Evolutionary conservation across 2,329 filamentous ascomycete species (phyloP).

Genomic region (Hypoxylon sp.): DNA sequence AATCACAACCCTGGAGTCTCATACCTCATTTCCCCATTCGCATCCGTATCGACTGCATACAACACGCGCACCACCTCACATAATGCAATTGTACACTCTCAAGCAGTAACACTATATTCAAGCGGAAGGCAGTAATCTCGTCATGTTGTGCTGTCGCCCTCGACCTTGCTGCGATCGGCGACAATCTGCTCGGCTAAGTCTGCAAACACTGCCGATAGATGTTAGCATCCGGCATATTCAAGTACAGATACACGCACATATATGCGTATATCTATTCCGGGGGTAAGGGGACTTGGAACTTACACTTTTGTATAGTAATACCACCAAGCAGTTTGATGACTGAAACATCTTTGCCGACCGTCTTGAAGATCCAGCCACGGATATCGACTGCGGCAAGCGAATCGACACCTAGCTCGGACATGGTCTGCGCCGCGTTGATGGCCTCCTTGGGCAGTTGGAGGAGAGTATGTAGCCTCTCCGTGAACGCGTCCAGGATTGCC

Average conservation of each 20-base stretch:
- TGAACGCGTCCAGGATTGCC: slow-evolving; percentile 52
- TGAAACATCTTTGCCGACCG: slow-evolving; percentile 53
- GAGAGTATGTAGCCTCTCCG: slow-evolving; percentile 50
- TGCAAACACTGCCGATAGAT: slow-evolving; percentile 23
- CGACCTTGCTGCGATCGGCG: slow-evolving; percentile 11
- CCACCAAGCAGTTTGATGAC: slow-evolving; percentile 54
- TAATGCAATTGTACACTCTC: not conserved
- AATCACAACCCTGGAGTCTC: not conserved
- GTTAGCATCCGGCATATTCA: slow-evolving; percentile 12
- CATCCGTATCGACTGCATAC: not conserved
- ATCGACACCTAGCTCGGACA: slow-evolving; percentile 59
- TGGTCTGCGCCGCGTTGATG: slow-evolving; percentile 53
- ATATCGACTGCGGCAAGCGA: slow-evolving; percentile 61
- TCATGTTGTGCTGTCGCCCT: not conserved
- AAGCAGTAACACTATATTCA: not conserved
- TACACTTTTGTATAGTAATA: slow-evolving; percentile 47
- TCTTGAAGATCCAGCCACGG: slow-evolving; percentile 56
- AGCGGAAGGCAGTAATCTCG: not conserved
- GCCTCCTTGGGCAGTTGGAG: slow-evolving; percentile 53
- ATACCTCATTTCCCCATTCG: not conserved
- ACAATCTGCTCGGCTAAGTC: slow-evolving; percentile 36
- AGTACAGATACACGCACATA: not conserved
- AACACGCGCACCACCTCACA: too few species aligned
- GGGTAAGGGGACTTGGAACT: slow-evolving; percentile 20
- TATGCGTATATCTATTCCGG: not conserved